phyloP scores from a whole-genome alignment of 139 green algal species.

The Tetraselmis striata region DNA sequence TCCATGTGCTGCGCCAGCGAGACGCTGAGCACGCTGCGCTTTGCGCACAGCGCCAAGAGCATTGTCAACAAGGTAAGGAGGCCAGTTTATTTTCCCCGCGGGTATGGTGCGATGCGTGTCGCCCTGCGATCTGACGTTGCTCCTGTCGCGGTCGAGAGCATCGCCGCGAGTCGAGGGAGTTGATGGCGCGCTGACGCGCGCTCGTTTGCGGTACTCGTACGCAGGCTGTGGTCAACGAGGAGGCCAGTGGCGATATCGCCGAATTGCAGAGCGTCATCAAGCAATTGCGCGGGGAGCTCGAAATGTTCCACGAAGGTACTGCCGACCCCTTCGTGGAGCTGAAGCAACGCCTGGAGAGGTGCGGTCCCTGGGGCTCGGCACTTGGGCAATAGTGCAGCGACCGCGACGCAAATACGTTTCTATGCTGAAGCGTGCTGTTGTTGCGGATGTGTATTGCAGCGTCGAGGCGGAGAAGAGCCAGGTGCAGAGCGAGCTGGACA shows the following conservation, averaged over 20 bases:
- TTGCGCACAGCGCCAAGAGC: constrained; percentile 11
- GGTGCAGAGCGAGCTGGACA: background rate
- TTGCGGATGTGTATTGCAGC: background rate
- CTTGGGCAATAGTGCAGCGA: too few species aligned
- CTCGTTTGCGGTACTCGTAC: too few species aligned
- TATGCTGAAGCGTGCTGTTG: too few species aligned
- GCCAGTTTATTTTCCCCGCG: too few species aligned
- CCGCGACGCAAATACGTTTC: too few species aligned
- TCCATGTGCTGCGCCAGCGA: constrained; percentile 8
- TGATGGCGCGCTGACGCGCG: too few species aligned
- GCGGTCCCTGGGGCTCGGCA: too few species aligned
- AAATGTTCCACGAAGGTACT: background rate
- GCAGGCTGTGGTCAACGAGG: constrained; percentile 42
- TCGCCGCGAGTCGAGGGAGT: too few species aligned
- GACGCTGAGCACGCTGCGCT: constrained; percentile 16
- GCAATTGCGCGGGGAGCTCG: constrained; percentile 23
- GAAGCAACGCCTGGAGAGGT: background rate
- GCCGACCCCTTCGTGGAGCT: background rate
- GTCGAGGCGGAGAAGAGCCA: background rate
- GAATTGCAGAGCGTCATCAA: constrained; percentile 22
- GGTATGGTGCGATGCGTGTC: too few species aligned
- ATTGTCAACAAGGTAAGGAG: background rate
- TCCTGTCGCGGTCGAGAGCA: too few species aligned
- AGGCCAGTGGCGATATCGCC: constrained; percentile 24
- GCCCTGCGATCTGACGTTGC: too few species aligned